Evolutionary conservation across 306 rosid genomes (phyloP).

Genomic region (peach (Prunus persica)): Prunus_persica_NCBIv2 NC_034014.1:2962501-2963000

Average conservation of each 20-base stretch:
- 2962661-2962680: constrained; percentile 95
- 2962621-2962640: constrained; percentile 98
- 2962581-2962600: constrained; percentile 99
- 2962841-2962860: neutral
- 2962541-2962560: constrained; percentile 87
- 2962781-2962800: neutral
- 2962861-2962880: neutral
- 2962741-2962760: neutral
- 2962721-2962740: neutral
- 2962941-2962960: neutral
- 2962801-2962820: neutral
- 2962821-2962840: neutral
- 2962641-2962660: constrained; percentile 96
- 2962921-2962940: neutral
- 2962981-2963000: neutral
- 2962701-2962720: constrained; percentile 51
- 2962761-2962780: neutral
- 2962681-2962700: constrained; percentile 97
- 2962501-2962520: neutral
- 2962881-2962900: neutral
- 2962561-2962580: constrained; percentile 97
- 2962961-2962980: neutral
- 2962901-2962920: neutral
- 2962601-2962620: constrained; percentile 96
- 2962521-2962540: constrained; percentile 4